Percentiles rank a stretch among this genome's conserved stretches.
Evolutionary conservation across 169 alveolate species (phyloP).

Genomic region (Theileria orientalis): DNA sequence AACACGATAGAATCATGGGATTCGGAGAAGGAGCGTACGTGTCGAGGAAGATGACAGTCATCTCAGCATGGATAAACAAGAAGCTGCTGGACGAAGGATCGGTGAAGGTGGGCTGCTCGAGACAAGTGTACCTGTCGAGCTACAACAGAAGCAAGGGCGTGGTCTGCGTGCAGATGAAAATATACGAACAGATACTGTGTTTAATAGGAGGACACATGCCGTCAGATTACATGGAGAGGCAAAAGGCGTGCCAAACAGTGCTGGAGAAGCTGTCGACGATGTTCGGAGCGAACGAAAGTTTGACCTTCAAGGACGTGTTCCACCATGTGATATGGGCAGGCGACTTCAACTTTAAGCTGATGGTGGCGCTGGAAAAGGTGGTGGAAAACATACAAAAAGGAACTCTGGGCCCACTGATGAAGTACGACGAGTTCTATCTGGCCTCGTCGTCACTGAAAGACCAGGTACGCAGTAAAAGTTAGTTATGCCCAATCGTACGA

Average conservation of each 20-base stretch:
- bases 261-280: constrained; percentile 62
- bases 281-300: constrained; percentile 67
- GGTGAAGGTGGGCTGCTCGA: constrained; percentile 64
- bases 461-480: constrained; percentile 34
- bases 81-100: constrained; percentile 58
- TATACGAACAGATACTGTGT: constrained; percentile 69
- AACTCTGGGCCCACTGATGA: constrained; percentile 17
- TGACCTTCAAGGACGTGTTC: constrained; percentile 74
- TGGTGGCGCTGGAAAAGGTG: constrained; percentile 28
- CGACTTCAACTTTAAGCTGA: constrained; percentile 79
- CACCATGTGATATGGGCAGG: constrained; percentile 87
- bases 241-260: constrained; percentile 68
- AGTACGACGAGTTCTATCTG: constrained; percentile 33
- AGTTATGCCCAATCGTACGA: no score
- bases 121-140: constrained; percentile 62
- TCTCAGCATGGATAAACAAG: constrained; percentile 69
- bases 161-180: constrained; percentile 69
- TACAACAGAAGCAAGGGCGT: constrained; percentile 83
- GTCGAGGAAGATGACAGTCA: constrained; percentile 77
- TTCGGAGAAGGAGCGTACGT: constrained; percentile 83
- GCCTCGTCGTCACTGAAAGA: constrained; percentile 33
- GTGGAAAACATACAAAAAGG: neutral
- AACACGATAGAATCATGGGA: constrained; percentile 73
- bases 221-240: constrained; percentile 69
- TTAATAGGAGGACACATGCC: constrained; percentile 85